Conservation (phyloP, 2,329 filamentous ascomycete species). For the Endocalyx cinctus region DNA sequence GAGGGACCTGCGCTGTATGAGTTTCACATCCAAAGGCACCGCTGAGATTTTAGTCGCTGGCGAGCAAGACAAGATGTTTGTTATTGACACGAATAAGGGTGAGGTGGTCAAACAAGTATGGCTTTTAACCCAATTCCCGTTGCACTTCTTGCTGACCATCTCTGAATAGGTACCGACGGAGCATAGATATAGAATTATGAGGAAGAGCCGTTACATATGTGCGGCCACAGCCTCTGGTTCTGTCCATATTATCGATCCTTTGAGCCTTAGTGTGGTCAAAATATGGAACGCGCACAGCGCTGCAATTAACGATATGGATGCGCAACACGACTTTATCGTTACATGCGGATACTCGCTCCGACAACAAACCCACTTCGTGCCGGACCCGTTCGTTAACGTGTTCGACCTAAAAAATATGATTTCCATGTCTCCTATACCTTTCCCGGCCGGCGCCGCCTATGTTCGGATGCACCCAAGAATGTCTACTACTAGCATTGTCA, state of each 20-base stretch:
- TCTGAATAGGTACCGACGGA: slow-evolving; percentile 58
- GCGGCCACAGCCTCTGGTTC: slow-evolving; percentile 79
- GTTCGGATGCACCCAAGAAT: slow-evolving; percentile 96
- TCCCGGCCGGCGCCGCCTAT: slow-evolving; percentile 85
- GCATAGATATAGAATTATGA: slow-evolving; percentile 86
- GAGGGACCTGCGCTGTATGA: slow-evolving; percentile 89
- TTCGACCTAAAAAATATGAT: slow-evolving; percentile 90
- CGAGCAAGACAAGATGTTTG: slow-evolving; percentile 80
- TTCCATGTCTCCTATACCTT: slow-evolving; percentile 86
- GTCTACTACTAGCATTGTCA: slow-evolving; percentile 90
- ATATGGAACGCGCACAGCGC: slow-evolving; percentile 88
- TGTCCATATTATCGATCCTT: slow-evolving; percentile 81
- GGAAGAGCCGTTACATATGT: slow-evolving; percentile 83
- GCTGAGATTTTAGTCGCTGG: slow-evolving; percentile 83
- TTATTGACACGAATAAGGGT: slow-evolving; percentile 65
- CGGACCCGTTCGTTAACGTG: slow-evolving; percentile 90
- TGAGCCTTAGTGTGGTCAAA: slow-evolving; percentile 73
- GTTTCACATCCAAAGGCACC: slow-evolving; percentile 82
- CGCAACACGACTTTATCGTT: slow-evolving; percentile 88
- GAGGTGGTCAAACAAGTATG: slow-evolving; percentile 62
- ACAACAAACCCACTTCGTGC: slow-evolving; percentile 72
- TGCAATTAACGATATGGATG: slow-evolving; percentile 94
- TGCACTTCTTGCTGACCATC: neutral
- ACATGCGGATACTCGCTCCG: slow-evolving; percentile 91
- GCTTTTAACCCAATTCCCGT: neutral